phyloP scores from a whole-genome alignment of 345 rosid genomes.

The Conringia planisiliqua region DNA sequence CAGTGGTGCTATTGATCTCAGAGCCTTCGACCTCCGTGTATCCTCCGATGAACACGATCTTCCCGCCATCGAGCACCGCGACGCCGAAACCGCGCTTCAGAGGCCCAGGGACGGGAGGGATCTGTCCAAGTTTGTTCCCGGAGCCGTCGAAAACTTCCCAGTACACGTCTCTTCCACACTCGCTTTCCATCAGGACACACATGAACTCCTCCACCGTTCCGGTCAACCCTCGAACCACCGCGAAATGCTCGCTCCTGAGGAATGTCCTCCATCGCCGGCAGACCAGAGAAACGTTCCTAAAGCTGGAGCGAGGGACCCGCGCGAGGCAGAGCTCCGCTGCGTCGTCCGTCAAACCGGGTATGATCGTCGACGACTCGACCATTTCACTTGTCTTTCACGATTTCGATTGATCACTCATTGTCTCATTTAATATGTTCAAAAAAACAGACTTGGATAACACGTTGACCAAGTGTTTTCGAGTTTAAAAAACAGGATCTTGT shows the following conservation, averaged over 20 bases:
- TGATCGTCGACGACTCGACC: slow-evolving; percentile 11
- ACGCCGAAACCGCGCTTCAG: slow-evolving; percentile 65
- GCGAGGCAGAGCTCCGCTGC: slow-evolving; percentile 76
- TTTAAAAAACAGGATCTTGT: background rate
- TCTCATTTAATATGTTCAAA: background rate
- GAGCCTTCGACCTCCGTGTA: slow-evolving; percentile 50
- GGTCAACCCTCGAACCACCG: slow-evolving; percentile 50
- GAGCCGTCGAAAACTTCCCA: slow-evolving; percentile 75
- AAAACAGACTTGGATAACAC: background rate
- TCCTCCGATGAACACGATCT: slow-evolving; percentile 80
- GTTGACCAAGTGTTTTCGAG: background rate
- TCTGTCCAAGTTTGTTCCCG: slow-evolving; percentile 50
- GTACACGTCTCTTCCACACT: slow-evolving; percentile 64
- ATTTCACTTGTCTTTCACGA: background rate
- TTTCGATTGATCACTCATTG: background rate
- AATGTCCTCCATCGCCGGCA: slow-evolving; percentile 75
- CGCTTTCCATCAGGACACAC: slow-evolving; percentile 57
- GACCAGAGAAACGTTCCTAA: slow-evolving; percentile 58
- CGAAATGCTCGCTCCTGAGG: slow-evolving; percentile 70
- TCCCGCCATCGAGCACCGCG: slow-evolving; percentile 54
- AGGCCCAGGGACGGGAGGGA: slow-evolving; percentile 78
- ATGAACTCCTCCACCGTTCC: slow-evolving; percentile 75
- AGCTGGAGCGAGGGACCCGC: slow-evolving; percentile 57
- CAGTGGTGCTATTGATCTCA: slow-evolving; percentile 31
- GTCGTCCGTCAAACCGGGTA: slow-evolving; percentile 86